Conservation (phyloP, 2,329 filamentous ascomycete genomes). For the Scorias spongiosa region DNA sequence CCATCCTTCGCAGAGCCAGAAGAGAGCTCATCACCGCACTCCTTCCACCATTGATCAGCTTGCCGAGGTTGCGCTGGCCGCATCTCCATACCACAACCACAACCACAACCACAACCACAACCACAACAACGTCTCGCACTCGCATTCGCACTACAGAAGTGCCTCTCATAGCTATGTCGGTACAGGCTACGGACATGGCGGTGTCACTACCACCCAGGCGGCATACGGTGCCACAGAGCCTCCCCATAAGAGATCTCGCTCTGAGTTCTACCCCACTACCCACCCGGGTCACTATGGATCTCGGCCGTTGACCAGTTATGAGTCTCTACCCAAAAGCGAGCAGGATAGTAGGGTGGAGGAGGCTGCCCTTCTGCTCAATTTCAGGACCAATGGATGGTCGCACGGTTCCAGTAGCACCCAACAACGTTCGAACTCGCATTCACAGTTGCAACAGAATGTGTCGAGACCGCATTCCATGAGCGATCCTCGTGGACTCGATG, state of each 20-base stretch:
- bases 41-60: constrained; percentile 29
- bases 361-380: constrained; percentile 31
- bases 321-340: constrained; percentile 8
- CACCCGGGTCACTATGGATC: constrained; percentile 23
- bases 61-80: constrained; percentile 26
- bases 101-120: constrained; percentile 1
- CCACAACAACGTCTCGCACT: constrained; percentile 5
- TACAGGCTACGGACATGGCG: constrained; percentile 5
- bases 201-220: constrained; percentile 4
- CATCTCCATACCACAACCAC: constrained; percentile 19
- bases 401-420: constrained; percentile 4
- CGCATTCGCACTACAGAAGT: constrained; percentile 3
- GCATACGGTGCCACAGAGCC: constrained; percentile 27
- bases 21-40: constrained; percentile 14
- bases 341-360: constrained; percentile 27
- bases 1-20: constrained; percentile 7
- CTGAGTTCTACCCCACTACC: constrained; percentile 38
- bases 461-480: constrained; percentile 18
- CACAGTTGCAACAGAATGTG: constrained; percentile 3
- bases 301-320: constrained; percentile 33
- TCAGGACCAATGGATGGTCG: constrained; percentile 18
- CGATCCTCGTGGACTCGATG: constrained; percentile 8
- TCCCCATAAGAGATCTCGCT: constrained; percentile 45
- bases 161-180: constrained; percentile 2
- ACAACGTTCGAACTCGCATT: constrained; percentile 5